Base-by-base conservation (phyloP, 768 basidiomycete genomes). In the Russula sp. region DNA sequence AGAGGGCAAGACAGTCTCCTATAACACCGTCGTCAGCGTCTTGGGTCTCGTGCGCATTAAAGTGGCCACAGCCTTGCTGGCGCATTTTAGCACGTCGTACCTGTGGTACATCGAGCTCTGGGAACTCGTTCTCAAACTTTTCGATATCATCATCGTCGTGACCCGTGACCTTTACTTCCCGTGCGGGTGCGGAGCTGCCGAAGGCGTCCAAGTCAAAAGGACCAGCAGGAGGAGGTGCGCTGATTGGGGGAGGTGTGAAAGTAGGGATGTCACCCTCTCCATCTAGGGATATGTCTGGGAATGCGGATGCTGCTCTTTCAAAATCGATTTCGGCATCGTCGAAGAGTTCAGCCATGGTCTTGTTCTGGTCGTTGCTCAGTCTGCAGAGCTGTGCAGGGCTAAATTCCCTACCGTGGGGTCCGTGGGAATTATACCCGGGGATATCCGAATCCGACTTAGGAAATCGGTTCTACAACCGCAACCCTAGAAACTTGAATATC, bases 111-210 rank as follows among this genome's bases (percentile, higher is more conserved):
- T 86, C 85, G 64, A 95, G 81, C 57, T 89, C 92, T 0, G 92
- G 92, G 72, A 94, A 95, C 62, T 91, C 84, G 72, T 76, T 87
- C 75, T 93, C 86, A 67, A 95, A 95, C 73, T 87, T 84, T 62
- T 91, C 88, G 63, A 95, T 82, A 66, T 44, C 67, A 6, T 60
- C 55, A 56, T 91, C 89, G 66, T 92, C 89, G 70, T 91, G 85
- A 0, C 90, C 91, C 0, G 91, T 94, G 45, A 92, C 86, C 70
- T 83, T 91, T 58, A 94, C 87, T 10, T 80, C 77, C 3, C n/a
- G 80, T 77, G 45, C 75, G 51, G 72, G 69, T 0, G 79, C 78
- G 9, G 78, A 77, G 51, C 73, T 77, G 16, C 81, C 84, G 71
- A 92, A 89, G 70, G 81, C 79, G 69, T 85, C 84, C 62, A 89